Evolutionary conservation across 352 stramenopile genomes (phyloP), one percentile per base, ranked within the genome.

Genomic region (Phytophthora constricta): DNA sequence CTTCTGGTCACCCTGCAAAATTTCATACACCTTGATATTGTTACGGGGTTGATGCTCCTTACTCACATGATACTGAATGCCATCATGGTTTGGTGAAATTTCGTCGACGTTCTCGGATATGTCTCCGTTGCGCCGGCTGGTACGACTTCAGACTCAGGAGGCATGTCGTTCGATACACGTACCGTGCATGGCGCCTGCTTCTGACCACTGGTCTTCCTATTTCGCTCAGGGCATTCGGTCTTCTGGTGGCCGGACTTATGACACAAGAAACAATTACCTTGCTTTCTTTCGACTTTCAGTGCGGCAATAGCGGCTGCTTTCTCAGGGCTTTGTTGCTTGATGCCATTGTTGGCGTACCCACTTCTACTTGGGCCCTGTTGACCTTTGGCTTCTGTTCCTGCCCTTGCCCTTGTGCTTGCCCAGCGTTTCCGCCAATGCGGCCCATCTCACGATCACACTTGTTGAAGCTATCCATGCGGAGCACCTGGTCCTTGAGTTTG

Each of bases 11-110:
- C n/a, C 58, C 13, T 28, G 37, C 37, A 34, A 48, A 0, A 65
- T 27, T 23, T 65, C 58, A 19, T 58, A 53, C 11, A 42, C 23
- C 22, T 56, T 63, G n/a, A n/a, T n/a, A n/a, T n/a, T n/a, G n/a
- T n/a, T n/a, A n/a, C n/a, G n/a, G n/a, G n/a, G n/a, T n/a, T n/a
- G n/a, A n/a, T n/a, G n/a, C n/a, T n/a, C n/a, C n/a, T n/a, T n/a
- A n/a, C n/a, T n/a, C n/a, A n/a, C n/a, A n/a, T n/a, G n/a, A n/a
- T n/a, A n/a, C n/a, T n/a, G n/a, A n/a, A n/a, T n/a, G n/a, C n/a
- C n/a, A n/a, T n/a, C n/a, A n/a, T n/a, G n/a, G n/a, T n/a, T n/a
- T n/a, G n/a, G n/a, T n/a, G n/a, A n/a, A n/a, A n/a, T n/a, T n/a
- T n/a, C n/a, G n/a, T n/a, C n/a, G n/a, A n/a, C n/a, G n/a, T n/a